Base-by-base conservation (phyloP, 768 basidiomycete species). In the Amanita molliuscula region DNA sequence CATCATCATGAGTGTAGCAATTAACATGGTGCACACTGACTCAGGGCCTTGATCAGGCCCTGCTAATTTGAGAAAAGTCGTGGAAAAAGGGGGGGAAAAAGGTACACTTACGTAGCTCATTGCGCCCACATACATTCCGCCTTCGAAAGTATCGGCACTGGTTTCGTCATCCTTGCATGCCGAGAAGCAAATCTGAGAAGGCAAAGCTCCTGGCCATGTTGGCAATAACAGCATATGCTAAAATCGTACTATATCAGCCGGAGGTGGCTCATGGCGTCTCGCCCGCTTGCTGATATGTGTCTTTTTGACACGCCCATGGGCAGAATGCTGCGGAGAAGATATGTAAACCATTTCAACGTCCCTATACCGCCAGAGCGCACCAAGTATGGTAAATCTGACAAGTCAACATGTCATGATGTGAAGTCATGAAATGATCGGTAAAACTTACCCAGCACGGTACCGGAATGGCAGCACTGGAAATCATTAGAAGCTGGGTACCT, bases 151-250 rank as follows among this genome's bases (percentile, higher is more conserved):
- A 59, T 88, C 86, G 0, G 82, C 81, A 58, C 84, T 88, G 0
- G 77, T 86, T 62, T 86, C 77, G 29, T 72, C 73, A 60, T 88
- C 87, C 47, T 77, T 71, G 58, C 85, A 86, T 18, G 77, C 84
- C 15, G 84, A 79, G 63, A 79, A 85, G 1, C 81, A 83, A 46
- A 88, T 82, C 79, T 84, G 53, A 40, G 31, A 26, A 37, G 23
- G 20, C 26, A 36, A 33, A 25, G 11, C 8, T 33, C 35, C 7
- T 25, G 11, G 10, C n/a, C 37, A 33, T 34, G 20, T 29, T 41
- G 9, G 18, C 25, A 16, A 33, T 8, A 20, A 5, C 6, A 35
- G 15, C 16, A 23, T 8, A 15, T 34, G 40, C 11, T 10, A 15
- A 53, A n/a, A 8, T 63, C 73, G 44, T 53, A 74, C 75, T 18